A percentile compares a stretch with the other conserved stretches of the same genome.
phyloP scores from a whole-genome alignment of 1,284 basidiomycete species.

The Irpex rosettiformis region DNA sequence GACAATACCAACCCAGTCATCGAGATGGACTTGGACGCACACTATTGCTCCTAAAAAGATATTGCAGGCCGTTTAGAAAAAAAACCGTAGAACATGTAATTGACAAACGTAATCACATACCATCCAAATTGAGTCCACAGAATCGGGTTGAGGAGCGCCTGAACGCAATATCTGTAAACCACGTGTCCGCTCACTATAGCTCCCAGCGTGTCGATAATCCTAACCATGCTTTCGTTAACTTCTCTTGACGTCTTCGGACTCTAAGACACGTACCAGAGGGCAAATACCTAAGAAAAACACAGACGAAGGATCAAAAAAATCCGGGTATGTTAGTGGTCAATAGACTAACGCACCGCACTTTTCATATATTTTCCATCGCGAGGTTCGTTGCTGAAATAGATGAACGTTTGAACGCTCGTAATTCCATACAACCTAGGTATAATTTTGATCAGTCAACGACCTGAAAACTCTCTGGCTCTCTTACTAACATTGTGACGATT shows the following conservation, averaged over 20 bases:
- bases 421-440: slow-evolving; percentile 9
- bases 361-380: not conserved
- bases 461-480: not conserved
- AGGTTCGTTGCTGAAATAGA: slow-evolving; percentile 3
- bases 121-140: slow-evolving; percentile 9
- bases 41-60: not conserved
- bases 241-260: not conserved
- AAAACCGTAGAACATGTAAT: too few relatives aligned
- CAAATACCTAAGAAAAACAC: not conserved
- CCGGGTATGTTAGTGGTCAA: not conserved
- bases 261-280: not conserved
- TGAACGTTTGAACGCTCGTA: slow-evolving; percentile 9
- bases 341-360: not conserved
- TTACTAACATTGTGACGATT: not conserved
- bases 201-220: slow-evolving; percentile 17
- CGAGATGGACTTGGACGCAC: not conserved
- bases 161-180: slow-evolving; percentile 17
- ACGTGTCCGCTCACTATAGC: slow-evolving; percentile 14
- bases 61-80: not conserved
- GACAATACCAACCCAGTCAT: not conserved
- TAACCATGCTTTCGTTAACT: not conserved
- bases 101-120: slow-evolving; percentile 1
- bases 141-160: slow-evolving; percentile 12
- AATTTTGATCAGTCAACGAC: not conserved
- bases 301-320: not conserved